A percentile compares a stretch with the other conserved stretches of the same genome.
These are phyloP conservation scores for Pistacia atlantica DNA, from an alignment of 345 rosid species.

Conservation along the genomic window DNA sequence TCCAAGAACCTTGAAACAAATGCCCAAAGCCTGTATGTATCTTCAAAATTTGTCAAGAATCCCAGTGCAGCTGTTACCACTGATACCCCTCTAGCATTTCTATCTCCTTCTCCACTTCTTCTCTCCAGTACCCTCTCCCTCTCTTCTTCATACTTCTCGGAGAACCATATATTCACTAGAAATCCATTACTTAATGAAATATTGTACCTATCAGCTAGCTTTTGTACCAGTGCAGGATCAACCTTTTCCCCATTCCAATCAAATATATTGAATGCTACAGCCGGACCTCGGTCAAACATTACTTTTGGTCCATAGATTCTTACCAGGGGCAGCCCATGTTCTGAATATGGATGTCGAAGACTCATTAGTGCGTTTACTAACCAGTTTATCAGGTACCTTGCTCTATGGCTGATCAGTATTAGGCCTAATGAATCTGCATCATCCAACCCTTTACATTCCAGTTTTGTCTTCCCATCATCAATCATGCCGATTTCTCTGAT, in stretches of 20 bases:
- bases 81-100: conserved; percentile 27
- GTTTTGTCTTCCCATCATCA: conserved; percentile 18
- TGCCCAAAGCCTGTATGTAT: conserved; percentile 70
- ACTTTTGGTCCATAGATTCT: conserved; percentile 74
- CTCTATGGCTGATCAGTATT: conserved; percentile 52
- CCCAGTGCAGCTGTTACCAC: conserved; percentile 68
- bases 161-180: conserved; percentile 42
- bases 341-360: conserved; percentile 62
- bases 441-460: conserved; percentile 66
- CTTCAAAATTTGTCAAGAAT: conserved; percentile 78
- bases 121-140: conserved; percentile 27
- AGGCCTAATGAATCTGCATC: conserved; percentile 77
- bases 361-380: conserved; percentile 66
- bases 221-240: conserved; percentile 67
- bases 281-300: conserved; percentile 51
- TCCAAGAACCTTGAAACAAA: conserved; percentile 83
- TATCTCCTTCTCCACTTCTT: conserved; percentile 22
- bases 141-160: conserved; percentile 38
- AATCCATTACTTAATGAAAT: conserved; percentile 57
- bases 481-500: not conserved
- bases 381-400: conserved; percentile 71
- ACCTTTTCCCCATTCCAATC: conserved; percentile 88
- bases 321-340: conserved; percentile 39
- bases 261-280: conserved; percentile 73
- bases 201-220: conserved; percentile 68